Evolutionary conservation across 192 early-diverging fungal genomes (phyloP).

Genomic region (Linderina pennispora): DNA sequence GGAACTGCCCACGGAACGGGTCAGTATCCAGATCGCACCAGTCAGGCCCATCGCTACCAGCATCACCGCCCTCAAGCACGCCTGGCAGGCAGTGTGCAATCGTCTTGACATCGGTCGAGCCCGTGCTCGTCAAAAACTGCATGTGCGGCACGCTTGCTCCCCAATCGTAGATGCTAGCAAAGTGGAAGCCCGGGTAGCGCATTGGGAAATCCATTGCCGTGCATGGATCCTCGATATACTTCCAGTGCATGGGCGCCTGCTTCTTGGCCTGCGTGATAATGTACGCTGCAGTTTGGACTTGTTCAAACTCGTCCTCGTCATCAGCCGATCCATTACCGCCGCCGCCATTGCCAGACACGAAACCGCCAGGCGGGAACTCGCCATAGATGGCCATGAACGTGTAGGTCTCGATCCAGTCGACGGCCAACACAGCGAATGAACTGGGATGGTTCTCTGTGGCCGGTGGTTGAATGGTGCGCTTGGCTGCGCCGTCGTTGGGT

Average conservation of each 20-base stretch:
- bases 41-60: constrained; percentile 24
- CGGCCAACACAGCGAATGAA: constrained; percentile 49
- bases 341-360: constrained; percentile 19
- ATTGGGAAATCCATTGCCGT: constrained; percentile 47
- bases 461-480: constrained; percentile 51
- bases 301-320: constrained; percentile 18
- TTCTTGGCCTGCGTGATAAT: constrained; percentile 52
- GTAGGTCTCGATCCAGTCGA: constrained; percentile 73
- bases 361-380: constrained; percentile 20
- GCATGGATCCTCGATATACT: constrained; percentile 51
- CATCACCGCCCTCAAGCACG: constrained; percentile 1
- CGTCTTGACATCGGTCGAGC: constrained; percentile 30
- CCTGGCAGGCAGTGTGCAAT: constrained; percentile 15
- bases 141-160: constrained; percentile 41
- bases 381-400: constrained; percentile 66
- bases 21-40: constrained; percentile 70
- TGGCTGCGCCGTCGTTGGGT: constrained; percentile 52
- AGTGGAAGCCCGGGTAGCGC: constrained; percentile 52
- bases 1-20: constrained; percentile 52
- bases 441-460: constrained; percentile 8
- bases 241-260: constrained; percentile 42
- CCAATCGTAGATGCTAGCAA: constrained; percentile 55
- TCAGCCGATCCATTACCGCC: constrained; percentile 14
- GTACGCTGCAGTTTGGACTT: constrained; percentile 49
- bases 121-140: constrained; percentile 24